Conservation (phyloP, 139 green algal genomes). For the Tetradesmus obliquus region DNA sequence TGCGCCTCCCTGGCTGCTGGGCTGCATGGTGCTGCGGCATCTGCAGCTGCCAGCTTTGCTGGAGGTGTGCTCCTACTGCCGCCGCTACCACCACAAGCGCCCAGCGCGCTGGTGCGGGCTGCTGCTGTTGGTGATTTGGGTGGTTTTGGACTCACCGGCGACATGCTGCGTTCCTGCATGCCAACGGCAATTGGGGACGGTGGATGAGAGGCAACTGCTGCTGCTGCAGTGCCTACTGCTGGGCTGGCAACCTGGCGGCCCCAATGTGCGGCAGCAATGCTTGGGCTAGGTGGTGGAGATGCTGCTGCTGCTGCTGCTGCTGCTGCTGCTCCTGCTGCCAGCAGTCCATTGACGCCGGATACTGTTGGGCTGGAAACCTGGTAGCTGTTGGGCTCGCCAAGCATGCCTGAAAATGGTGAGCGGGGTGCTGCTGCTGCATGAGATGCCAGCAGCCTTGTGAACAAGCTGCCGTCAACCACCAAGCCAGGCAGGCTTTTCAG, state of each 20-base stretch:
- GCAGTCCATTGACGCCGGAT: no score
- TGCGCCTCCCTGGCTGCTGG: not conserved
- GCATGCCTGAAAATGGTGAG: not conserved
- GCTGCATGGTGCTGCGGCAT: not conserved
- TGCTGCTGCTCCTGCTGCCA: no score
- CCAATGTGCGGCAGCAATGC: no score
- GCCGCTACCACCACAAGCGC: no score
- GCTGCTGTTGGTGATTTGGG: not conserved
- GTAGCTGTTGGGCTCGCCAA: not conserved
- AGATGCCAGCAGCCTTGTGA: not conserved
- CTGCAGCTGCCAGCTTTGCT: not conserved
- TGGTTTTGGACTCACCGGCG: not conserved
- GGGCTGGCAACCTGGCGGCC: no score
- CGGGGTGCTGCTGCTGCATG: not conserved
- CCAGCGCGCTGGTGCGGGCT: not conserved
- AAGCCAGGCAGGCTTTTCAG: not conserved
- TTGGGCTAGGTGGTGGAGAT: no score
- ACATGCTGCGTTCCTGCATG: not conserved
- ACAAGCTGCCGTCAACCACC: not conserved
- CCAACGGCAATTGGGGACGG: no score
- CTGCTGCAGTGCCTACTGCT: not conserved
- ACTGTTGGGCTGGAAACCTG: not conserved
- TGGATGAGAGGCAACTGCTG: not conserved
- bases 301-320: no score
- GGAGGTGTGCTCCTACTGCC: not conserved